Evolutionary conservation across 2,329 filamentous ascomycete genomes (phyloP).

Genomic region (Colletotrichum sp.): DNA sequence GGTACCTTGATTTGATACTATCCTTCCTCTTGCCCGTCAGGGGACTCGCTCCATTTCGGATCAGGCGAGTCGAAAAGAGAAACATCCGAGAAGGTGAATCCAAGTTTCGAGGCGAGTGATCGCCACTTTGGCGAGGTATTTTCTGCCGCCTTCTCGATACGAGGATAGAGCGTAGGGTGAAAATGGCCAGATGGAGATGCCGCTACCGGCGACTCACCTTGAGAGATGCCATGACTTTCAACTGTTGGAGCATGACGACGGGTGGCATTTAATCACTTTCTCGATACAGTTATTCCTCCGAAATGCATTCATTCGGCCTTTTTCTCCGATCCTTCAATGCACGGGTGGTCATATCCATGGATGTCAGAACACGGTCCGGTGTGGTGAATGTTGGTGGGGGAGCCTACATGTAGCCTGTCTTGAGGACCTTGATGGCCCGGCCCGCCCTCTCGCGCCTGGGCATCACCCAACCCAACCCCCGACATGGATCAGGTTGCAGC

Average conservation of each 20-base stretch:
- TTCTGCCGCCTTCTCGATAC: background rate
- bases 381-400: background rate
- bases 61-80: background rate
- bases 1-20: too few species aligned
- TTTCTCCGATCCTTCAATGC: background rate
- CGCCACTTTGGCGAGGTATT: background rate
- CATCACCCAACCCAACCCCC: background rate
- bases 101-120: background rate
- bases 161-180: background rate
- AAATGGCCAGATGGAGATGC: background rate
- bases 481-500: background rate
- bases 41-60: background rate
- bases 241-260: background rate
- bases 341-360: too few species aligned
- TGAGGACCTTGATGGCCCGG: conserved; percentile 20
- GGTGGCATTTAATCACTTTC: background rate
- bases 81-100: rapidly evolving
- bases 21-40: rapidly evolving
- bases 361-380: background rate
- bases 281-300: background rate
- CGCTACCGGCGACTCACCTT: background rate
- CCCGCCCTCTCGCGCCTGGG: conserved; percentile 8
- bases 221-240: background rate
- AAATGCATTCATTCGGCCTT: background rate
- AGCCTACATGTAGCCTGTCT: background rate